A percentile compares a stretch with the other conserved stretches of the same genome.
Conservation (phyloP, 345 rosid genomes). For the Populus davidiana region DNA sequence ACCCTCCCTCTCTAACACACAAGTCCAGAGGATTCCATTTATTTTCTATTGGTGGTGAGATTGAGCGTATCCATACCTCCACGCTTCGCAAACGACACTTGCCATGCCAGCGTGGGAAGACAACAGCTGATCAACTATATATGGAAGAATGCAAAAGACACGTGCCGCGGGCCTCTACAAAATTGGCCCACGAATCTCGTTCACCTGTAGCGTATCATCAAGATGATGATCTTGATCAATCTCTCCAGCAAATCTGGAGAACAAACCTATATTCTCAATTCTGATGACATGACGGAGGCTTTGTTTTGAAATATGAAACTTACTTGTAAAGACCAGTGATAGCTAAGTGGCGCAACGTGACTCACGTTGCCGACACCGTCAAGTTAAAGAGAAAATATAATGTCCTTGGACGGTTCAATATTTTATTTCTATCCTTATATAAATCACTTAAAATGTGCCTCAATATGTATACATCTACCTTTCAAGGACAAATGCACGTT, state of each 20-base stretch:
- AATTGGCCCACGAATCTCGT: no score
- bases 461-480: not conserved
- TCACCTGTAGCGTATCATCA: not conserved
- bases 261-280: not conserved
- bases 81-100: not conserved
- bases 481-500: not conserved
- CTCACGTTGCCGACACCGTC: constrained; percentile 30
- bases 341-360: constrained; percentile 30
- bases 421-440: not conserved
- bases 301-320: not conserved
- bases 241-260: not conserved
- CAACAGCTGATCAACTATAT: not conserved
- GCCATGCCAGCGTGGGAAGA: not conserved
- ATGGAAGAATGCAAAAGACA: not conserved
- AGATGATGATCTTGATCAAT: not conserved
- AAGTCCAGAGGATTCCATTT: no score
- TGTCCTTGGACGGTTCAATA: not conserved
- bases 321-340: not conserved
- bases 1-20: no score
- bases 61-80: not conserved
- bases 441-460: not conserved
- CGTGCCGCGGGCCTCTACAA: not conserved
- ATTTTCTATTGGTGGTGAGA: not conserved
- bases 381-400: not conserved
- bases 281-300: not conserved